A percentile compares a stretch with the other conserved stretches of the same genome.
phyloP scores from a whole-genome alignment of 2,329 filamentous ascomycete genomes.

The Davidsoniella virescens region DNA sequence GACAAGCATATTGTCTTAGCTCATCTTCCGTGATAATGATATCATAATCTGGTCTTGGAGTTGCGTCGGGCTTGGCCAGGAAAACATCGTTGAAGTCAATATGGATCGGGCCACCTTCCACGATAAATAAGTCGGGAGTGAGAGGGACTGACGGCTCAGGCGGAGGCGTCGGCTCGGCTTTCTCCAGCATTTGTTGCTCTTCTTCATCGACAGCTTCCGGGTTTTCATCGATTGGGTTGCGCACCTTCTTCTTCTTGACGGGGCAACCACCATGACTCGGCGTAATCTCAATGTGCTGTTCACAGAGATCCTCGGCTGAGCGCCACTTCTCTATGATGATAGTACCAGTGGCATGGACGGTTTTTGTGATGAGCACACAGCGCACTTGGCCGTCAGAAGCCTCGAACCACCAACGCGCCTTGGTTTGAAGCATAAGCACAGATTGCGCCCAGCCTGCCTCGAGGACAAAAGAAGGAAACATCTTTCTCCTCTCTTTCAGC shows the following conservation, averaged over 20 bases:
- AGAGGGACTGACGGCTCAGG: slow-evolving; percentile 1
- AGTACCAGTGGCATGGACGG: slow-evolving; percentile 6
- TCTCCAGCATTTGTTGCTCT: neutral
- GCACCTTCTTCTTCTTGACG: slow-evolving; percentile 6
- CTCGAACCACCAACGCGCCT: slow-evolving; percentile 9
- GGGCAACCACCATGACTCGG: slow-evolving; percentile 2
- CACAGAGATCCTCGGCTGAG: neutral
- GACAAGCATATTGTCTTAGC: slow-evolving; percentile 4
- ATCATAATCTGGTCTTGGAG: slow-evolving; percentile 2
- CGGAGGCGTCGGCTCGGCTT: slow-evolving; percentile 7
- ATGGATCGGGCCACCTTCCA: slow-evolving; percentile 1
- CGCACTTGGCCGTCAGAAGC: slow-evolving; percentile 8
- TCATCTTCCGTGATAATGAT: slow-evolving; percentile 9
- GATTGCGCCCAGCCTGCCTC: slow-evolving; percentile 6
- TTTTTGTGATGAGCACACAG: slow-evolving; percentile 3
- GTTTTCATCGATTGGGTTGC: neutral
- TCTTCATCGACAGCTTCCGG: neutral
- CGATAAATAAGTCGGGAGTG: slow-evolving; percentile 15
- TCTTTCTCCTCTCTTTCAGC: slow-evolving; percentile 1
- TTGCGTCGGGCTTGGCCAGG: neutral
- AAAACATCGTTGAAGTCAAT: slow-evolving; percentile 7
- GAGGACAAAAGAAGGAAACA: slow-evolving; percentile 8
- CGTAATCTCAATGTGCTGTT: slow-evolving; percentile 2
- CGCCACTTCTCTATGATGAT: slow-evolving; percentile 7
- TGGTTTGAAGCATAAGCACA: slow-evolving; percentile 9